Conservation (phyloP, 371 early-diverging fungal species). For the Dinochytrium kinnereticum region DNA sequence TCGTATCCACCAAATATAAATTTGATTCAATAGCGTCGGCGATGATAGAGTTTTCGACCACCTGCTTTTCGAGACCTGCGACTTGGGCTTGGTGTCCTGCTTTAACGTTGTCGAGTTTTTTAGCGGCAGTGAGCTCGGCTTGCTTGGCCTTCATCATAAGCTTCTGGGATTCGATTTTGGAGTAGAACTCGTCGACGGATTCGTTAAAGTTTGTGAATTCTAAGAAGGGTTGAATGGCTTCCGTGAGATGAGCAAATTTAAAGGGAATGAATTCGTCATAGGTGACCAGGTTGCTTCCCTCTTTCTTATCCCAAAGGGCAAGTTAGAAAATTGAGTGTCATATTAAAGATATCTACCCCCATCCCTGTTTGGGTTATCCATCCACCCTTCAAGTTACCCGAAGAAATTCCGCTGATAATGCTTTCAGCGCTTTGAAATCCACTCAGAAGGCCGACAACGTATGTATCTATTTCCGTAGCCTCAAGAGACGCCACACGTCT, state of each 20-base stretch:
- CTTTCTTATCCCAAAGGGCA: too few species aligned
- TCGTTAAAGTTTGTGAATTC: constrained; percentile 68
- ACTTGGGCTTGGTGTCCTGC: constrained; percentile 82
- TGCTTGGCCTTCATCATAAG: constrained; percentile 69
- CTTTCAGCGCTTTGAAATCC: constrained; percentile 24
- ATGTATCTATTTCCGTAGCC: not conserved
- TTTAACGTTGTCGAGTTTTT: constrained; percentile 83
- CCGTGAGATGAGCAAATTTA: constrained; percentile 70
- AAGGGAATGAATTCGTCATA: constrained; percentile 92
- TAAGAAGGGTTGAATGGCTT: not conserved
- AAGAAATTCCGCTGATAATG: constrained; percentile 4
- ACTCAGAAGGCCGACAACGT: not conserved
- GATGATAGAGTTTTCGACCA: constrained; percentile 66
- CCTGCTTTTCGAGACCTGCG: constrained; percentile 69
- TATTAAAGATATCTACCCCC: constrained; percentile 11
- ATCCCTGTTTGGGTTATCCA: constrained; percentile 46
- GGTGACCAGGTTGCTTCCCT: constrained; percentile 43
- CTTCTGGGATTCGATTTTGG: constrained; percentile 87
- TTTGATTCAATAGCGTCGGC: constrained; percentile 87
- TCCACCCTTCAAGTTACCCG: constrained; percentile 7
- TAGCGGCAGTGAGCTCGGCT: constrained; percentile 73
- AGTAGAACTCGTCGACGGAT: constrained; percentile 92
- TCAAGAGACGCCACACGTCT: constrained; percentile 13
- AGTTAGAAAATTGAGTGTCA: too few species aligned
- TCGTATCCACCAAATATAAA: constrained; percentile 82